phyloP scores from a whole-genome alignment of 805 yeast species.

The Torulaspora franciscae region DNA sequence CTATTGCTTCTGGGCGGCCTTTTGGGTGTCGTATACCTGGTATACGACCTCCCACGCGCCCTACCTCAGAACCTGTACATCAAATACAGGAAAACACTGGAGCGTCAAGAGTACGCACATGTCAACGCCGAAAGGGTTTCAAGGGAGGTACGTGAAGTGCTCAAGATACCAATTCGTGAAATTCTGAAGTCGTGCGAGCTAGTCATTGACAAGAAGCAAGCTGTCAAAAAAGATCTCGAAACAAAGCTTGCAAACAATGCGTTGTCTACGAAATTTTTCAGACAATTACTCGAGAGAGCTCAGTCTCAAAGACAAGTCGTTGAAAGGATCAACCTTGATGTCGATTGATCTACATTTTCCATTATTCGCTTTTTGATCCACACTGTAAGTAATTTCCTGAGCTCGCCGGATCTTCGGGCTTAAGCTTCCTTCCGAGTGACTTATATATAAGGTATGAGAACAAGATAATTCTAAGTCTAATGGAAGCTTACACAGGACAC shows the following conservation, averaged over 20 bases:
- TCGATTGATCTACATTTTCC: conserved; percentile 20
- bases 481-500: neutral
- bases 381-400: conserved; percentile 7
- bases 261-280: conserved; percentile 29
- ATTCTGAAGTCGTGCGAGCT: conserved; percentile 41
- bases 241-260: conserved; percentile 21
- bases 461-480: neutral
- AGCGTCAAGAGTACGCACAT: conserved; percentile 70
- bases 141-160: conserved; percentile 74
- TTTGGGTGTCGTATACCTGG: conserved; percentile 54
- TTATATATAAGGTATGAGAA: neutral
- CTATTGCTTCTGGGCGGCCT: conserved; percentile 46
- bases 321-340: conserved; percentile 28
- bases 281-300: conserved; percentile 23
- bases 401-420: conserved; percentile 3
- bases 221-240: conserved; percentile 27
- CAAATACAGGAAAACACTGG: conserved; percentile 60
- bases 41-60: conserved; percentile 83
- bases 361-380: neutral
- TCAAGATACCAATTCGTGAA: conserved; percentile 77
- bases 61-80: conserved; percentile 76
- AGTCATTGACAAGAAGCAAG: conserved; percentile 26
- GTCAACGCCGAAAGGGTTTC: conserved; percentile 72
- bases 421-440: conserved; percentile 3
- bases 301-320: conserved; percentile 21